Evolutionary conservation across 2,329 filamentous ascomycete genomes (phyloP).

Genomic region (Fusarium torulosum): DNA sequence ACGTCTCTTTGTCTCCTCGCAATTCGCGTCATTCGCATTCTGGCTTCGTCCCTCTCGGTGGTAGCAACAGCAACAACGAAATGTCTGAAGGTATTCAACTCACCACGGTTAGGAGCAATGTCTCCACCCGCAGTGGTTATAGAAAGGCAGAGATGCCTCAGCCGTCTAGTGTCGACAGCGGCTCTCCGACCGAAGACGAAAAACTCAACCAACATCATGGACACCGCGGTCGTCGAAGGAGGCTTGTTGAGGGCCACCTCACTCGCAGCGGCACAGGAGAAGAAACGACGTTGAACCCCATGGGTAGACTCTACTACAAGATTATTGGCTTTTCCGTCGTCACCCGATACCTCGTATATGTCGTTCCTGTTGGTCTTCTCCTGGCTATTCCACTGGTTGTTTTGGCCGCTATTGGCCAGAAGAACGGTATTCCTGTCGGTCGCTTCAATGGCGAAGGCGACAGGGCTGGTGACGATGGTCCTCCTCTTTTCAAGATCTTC

Average conservation of each 20-base stretch:
- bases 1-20: constrained; percentile 53
- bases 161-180: constrained; percentile 48
- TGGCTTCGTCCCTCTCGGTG: constrained; percentile 61
- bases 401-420: constrained; percentile 58
- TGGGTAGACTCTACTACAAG: constrained; percentile 75
- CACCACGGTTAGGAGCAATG: constrained; percentile 66
- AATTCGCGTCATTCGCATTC: constrained; percentile 54
- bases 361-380: constrained; percentile 71
- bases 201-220: constrained; percentile 57
- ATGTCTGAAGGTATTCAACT: constrained; percentile 66
- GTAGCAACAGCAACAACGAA: constrained; percentile 48
- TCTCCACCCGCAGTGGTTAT: constrained; percentile 60
- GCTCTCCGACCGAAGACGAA: constrained; percentile 56
- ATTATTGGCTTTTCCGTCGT: constrained; percentile 73
- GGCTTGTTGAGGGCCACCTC: constrained; percentile 55
- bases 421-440: constrained; percentile 39
- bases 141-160: constrained; percentile 58
- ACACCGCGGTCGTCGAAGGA: constrained; percentile 63
- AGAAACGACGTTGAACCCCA: constrained; percentile 70
- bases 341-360: constrained; percentile 76
- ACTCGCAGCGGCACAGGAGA: constrained; percentile 65
- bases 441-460: constrained; percentile 11
- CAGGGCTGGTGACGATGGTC: constrained; percentile 50
- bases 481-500: constrained; percentile 71
- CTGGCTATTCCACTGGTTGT: constrained; percentile 73